A percentile compares a stretch with the other conserved stretches of the same genome.
Evolutionary conservation across 805 yeast species (phyloP).

Genomic region (Schwanniomyces occidentalis): DNA sequence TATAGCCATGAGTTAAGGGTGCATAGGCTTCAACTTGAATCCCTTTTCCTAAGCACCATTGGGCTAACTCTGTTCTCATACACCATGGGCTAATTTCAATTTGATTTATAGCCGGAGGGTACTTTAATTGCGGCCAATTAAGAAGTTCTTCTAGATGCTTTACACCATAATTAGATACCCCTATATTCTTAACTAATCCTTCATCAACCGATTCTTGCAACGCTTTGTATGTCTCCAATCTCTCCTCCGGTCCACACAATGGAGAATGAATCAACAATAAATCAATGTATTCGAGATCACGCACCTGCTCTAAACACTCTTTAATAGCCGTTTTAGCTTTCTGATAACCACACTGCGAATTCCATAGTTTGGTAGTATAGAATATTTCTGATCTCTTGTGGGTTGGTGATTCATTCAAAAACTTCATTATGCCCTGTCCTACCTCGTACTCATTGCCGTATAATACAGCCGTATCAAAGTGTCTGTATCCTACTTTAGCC

Average conservation of each 20-base stretch:
- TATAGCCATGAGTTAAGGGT: slow-evolving; percentile 39
- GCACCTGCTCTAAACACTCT: slow-evolving; percentile 52
- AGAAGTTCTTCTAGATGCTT: slow-evolving; percentile 57
- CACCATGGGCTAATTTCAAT: slow-evolving; percentile 53
- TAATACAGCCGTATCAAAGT: slow-evolving; percentile 72
- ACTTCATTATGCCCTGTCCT: slow-evolving; percentile 57
- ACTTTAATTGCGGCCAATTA: slow-evolving; percentile 43
- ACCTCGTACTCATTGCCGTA: slow-evolving; percentile 70
- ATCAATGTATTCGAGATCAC: slow-evolving; percentile 66
- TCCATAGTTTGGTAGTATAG: slow-evolving; percentile 75
- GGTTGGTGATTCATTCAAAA: slow-evolving; percentile 36
- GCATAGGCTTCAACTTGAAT: slow-evolving; percentile 39
- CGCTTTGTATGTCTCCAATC: slow-evolving; percentile 55
- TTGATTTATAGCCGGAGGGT: slow-evolving; percentile 50
- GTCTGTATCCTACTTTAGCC: slow-evolving; percentile 63
- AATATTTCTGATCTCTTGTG: slow-evolving; percentile 27
- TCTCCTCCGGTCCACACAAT: slow-evolving; percentile 34
- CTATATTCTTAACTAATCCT: slow-evolving; percentile 54
- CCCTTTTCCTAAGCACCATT: slow-evolving; percentile 25
- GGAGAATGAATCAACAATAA: slow-evolving; percentile 67
- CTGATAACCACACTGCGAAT: slow-evolving; percentile 58
- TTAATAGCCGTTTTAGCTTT: slow-evolving; percentile 59
- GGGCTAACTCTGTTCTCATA: slow-evolving; percentile 38
- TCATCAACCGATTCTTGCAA: slow-evolving; percentile 54
- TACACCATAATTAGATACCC: slow-evolving; percentile 64